These are phyloP conservation scores for Wallacemonas sp. DNA, from an alignment of 208 protist genomes.

Conservation along the genomic window DNA sequence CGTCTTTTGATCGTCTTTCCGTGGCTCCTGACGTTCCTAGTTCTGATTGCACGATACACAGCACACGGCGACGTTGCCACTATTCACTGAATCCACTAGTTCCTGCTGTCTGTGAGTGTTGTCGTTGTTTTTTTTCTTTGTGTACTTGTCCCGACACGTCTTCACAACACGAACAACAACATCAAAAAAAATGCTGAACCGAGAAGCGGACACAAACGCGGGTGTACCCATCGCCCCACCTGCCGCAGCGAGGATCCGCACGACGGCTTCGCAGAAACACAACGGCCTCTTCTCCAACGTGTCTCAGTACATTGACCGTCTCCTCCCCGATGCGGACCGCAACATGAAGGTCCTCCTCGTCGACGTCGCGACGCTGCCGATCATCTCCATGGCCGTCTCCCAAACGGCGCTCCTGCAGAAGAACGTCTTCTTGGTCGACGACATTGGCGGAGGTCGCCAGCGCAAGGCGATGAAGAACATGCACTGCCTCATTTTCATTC, in stretches of 20 bases:
- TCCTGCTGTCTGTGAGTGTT: too few species aligned
- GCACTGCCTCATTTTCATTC: conserved; percentile 90
- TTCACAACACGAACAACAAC: conserved; percentile 18
- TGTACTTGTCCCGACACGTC: not conserved
- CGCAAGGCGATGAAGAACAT: conserved; percentile 93
- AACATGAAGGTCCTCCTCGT: conserved; percentile 96
- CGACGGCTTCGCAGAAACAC: not conserved
- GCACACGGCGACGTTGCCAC: too few species aligned
- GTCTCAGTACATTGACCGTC: conserved; percentile 56
- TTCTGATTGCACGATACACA: too few species aligned
- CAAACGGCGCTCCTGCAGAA: conserved; percentile 95
- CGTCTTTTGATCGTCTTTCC: too few species aligned
- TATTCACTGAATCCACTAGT: too few species aligned
- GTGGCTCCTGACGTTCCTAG: too few species aligned
- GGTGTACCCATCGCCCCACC: not conserved
- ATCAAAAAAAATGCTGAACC: not conserved
- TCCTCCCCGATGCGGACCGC: conserved; percentile 57
- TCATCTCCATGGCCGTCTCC: conserved; percentile 94
- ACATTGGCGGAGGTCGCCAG: conserved; percentile 61
- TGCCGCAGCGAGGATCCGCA: not conserved
- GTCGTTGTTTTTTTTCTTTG: not conserved
- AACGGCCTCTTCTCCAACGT: conserved; percentile 51
- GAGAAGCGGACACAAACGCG: not conserved
- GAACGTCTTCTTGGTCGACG: conserved; percentile 97
- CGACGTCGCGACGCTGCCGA: conserved; percentile 92